Evolutionary conservation across 306 rosid genomes (phyloP).

Genomic region (Quercus glauca): DNA sequence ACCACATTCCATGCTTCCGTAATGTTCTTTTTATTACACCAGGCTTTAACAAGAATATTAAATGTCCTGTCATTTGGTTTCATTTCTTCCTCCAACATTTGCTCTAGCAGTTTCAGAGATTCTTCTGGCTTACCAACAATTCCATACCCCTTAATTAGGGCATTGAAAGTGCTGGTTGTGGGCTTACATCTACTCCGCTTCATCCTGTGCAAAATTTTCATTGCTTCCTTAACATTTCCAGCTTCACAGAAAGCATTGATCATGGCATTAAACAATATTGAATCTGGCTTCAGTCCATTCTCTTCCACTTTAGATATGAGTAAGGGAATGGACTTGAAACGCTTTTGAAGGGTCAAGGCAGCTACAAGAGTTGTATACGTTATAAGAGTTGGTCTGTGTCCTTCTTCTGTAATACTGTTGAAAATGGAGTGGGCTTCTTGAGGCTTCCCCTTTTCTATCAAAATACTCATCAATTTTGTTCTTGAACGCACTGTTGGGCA

Average conservation of each 20-base stretch:
- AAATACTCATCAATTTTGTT: slow-evolving; percentile 76
- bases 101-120: slow-evolving; percentile 63
- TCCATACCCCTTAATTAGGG: slow-evolving; percentile 91
- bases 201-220: slow-evolving; percentile 73
- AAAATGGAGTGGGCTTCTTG: slow-evolving; percentile 71
- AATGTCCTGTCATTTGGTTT: slow-evolving; percentile 84
- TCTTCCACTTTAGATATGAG: slow-evolving; percentile 70
- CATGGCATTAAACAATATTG: slow-evolving; percentile 85
- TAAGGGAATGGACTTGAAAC: slow-evolving; percentile 66
- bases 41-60: slow-evolving; percentile 80
- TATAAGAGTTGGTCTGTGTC: slow-evolving; percentile 77
- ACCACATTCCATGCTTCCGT: slow-evolving; percentile 75
- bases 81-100: slow-evolving; percentile 54
- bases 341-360: slow-evolving; percentile 81
- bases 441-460: slow-evolving; percentile 68
- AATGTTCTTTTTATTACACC: slow-evolving; percentile 67
- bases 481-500: slow-evolving; percentile 78
- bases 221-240: slow-evolving; percentile 66
- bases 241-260: slow-evolving; percentile 88
- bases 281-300: slow-evolving; percentile 75
- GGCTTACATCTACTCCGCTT: slow-evolving; percentile 77
- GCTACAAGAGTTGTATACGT: slow-evolving; percentile 90
- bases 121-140: slow-evolving; percentile 67
- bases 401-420: slow-evolving; percentile 64
- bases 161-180: slow-evolving; percentile 80